A percentile compares a stretch with the other conserved stretches of the same genome.
Conservation (phyloP, 176 grass and related monocot genomes). For the Neostapfia colusana region DNA sequence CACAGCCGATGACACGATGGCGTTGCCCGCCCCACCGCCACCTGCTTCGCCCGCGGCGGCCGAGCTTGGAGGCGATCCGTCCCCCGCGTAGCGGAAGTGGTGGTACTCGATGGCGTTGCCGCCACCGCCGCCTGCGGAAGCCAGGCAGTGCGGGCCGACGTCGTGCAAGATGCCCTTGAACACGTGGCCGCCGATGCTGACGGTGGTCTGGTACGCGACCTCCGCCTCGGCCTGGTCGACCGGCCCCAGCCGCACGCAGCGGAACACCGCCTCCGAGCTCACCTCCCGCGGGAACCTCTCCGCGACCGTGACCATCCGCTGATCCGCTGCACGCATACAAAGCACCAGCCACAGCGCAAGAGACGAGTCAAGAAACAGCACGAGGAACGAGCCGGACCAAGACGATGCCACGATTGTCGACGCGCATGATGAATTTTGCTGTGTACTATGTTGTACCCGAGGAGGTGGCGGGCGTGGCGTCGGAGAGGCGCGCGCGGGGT, state of each 20-base stretch:
- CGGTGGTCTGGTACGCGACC: slow-evolving; percentile 80
- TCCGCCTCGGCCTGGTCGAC: slow-evolving; percentile 74
- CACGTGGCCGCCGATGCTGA: slow-evolving; percentile 85
- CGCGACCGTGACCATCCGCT: slow-evolving; percentile 51
- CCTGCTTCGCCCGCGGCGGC: slow-evolving; percentile 37
- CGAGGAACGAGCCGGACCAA: background rate
- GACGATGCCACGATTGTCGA: background rate
- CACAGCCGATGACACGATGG: slow-evolving; percentile 64
- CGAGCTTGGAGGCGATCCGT: slow-evolving; percentile 47
- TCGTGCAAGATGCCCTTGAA: slow-evolving; percentile 96
- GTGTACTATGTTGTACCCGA: slow-evolving; percentile 58
- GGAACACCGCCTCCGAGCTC: slow-evolving; percentile 85
- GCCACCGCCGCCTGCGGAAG: background rate
- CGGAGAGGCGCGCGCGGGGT: slow-evolving; percentile 23
- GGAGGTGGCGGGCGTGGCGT: slow-evolving; percentile 43
- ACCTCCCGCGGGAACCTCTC: slow-evolving; percentile 75
- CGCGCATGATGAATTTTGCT: background rate
- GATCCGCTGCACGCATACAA: slow-evolving; percentile 34
- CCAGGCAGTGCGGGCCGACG: slow-evolving; percentile 53
- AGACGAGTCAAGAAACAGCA: background rate
- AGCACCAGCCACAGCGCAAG: background rate
- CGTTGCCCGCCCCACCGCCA: slow-evolving; percentile 22
- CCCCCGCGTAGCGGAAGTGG: slow-evolving; percentile 53
- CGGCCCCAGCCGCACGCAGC: slow-evolving; percentile 68
- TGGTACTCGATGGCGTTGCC: slow-evolving; percentile 44